Evolutionary conservation across 441 rosid genomes (phyloP).

Genomic region (Syzygium syzygioides): DNA sequence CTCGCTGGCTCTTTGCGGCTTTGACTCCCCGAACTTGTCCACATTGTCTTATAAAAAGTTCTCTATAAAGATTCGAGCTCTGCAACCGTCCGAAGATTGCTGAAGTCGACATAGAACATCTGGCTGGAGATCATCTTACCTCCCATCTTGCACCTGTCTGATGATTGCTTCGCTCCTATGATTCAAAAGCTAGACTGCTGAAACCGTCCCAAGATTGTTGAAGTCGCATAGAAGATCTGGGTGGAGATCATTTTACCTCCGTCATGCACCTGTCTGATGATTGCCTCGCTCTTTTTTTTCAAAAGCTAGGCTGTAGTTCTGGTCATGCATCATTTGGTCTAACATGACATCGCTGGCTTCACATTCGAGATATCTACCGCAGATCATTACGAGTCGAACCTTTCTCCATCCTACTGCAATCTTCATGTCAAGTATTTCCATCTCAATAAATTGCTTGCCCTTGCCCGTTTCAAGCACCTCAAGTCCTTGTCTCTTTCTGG

Average conservation of each 20-base stretch:
- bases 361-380: not conserved
- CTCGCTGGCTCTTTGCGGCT: not conserved
- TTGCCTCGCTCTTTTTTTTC: not conserved
- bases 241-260: not conserved
- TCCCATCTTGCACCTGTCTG: not conserved
- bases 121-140: not conserved
- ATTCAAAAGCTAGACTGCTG: not conserved
- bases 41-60: not conserved
- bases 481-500: conserved; percentile 56
- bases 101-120: not conserved
- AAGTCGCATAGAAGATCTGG: not conserved
- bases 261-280: too few relatives aligned
- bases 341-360: not conserved
- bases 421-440: conserved; percentile 29
- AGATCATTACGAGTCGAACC: not conserved
- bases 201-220: not conserved
- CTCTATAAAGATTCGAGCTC: conserved; percentile 1
- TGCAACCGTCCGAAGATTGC: not conserved
- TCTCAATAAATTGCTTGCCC: conserved; percentile 49
- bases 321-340: not conserved
- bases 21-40: not conserved
- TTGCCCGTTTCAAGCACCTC: conserved; percentile 42
- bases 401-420: conserved; percentile 27
- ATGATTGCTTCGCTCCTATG: not conserved
- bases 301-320: not conserved